These are phyloP conservation scores for Fremontodendron californicum DNA, from an alignment of 345 rosid species.

Conservation along the genomic window DNA sequence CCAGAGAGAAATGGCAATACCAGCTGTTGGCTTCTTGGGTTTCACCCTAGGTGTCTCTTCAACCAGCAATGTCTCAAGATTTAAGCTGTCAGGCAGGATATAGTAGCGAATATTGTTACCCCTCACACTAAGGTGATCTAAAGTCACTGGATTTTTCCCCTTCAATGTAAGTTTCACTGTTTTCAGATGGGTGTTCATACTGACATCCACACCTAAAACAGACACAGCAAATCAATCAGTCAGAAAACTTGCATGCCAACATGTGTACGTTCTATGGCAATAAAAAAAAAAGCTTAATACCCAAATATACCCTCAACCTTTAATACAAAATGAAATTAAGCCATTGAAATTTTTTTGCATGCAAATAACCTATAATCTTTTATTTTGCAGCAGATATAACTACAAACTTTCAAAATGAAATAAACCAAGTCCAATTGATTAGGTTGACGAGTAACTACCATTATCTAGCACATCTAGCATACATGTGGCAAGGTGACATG, in stretches of 20 bases:
- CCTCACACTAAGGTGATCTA: slow-evolving; percentile 92
- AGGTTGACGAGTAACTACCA: neutral
- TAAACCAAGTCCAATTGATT: neutral
- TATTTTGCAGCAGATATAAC: neutral
- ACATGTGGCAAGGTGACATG: neutral
- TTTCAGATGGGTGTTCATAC: slow-evolving; percentile 98
- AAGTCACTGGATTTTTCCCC: slow-evolving; percentile 82
- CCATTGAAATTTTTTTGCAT: neutral
- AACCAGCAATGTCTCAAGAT: slow-evolving; percentile 87
- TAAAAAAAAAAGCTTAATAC: neutral
- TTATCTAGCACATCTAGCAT: neutral
- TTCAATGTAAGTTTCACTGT: slow-evolving; percentile 83
- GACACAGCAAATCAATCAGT: neutral
- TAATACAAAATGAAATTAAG: neutral
- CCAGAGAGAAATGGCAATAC: slow-evolving; percentile 30
- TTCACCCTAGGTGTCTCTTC: slow-evolving; percentile 95
- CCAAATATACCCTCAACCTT: neutral
- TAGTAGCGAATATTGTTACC: slow-evolving; percentile 95
- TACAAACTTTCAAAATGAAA: neutral
- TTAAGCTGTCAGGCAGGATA: slow-evolving; percentile 98
- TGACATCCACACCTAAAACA: slow-evolving; percentile 83
- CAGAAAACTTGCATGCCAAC: neutral
- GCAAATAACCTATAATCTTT: neutral
- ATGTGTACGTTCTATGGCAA: neutral
- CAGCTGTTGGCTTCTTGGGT: slow-evolving; percentile 95